phyloP scores from a whole-genome alignment of 805 yeast species.

The Candida methanosorbosa region DNA sequence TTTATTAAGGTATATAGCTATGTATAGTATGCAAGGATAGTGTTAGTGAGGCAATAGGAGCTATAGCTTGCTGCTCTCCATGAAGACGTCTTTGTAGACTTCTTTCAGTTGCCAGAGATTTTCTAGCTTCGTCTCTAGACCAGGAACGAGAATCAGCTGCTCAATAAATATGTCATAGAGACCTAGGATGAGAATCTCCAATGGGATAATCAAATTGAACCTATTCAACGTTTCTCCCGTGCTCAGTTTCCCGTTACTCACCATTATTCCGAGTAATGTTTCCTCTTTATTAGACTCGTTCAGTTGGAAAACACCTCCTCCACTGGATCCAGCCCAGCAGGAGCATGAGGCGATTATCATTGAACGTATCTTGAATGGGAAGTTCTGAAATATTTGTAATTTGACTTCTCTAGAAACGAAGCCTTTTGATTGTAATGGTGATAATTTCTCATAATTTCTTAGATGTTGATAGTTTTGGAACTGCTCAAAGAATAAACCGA shows the following conservation, averaged over 20 bases:
- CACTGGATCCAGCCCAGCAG: conserved; percentile 46
- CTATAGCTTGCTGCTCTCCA: conserved; percentile 1
- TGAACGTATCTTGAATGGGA: conserved; percentile 2
- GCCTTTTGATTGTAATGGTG: conserved; percentile 29
- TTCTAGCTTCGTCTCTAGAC: background rate
- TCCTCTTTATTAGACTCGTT: conserved; percentile 3
- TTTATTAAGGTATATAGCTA: too few species aligned
- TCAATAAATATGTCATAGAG: conserved; percentile 11
- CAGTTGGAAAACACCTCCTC: conserved; percentile 31
- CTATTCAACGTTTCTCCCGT: conserved; percentile 12
- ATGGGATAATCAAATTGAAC: conserved; percentile 12
- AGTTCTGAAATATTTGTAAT: conserved; percentile 4
- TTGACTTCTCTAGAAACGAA: conserved; percentile 15
- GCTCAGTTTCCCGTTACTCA: conserved; percentile 28
- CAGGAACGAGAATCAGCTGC: background rate
- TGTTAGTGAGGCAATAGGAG: too few species aligned
- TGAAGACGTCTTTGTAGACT: background rate
- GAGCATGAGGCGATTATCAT: conserved; percentile 30
- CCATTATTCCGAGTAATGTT: conserved; percentile 31
- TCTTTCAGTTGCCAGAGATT: conserved; percentile 1
- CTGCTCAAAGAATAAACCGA: conserved; percentile 27
- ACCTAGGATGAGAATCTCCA: conserved; percentile 10
- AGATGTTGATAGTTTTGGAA: background rate
- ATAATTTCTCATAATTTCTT: background rate
- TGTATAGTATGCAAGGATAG: too few species aligned